A percentile compares a stretch with the other conserved stretches of the same genome.
These are phyloP conservation scores for Brassica nigra DNA, from an alignment of 345 rosid species.

Conservation along the genomic window DNA sequence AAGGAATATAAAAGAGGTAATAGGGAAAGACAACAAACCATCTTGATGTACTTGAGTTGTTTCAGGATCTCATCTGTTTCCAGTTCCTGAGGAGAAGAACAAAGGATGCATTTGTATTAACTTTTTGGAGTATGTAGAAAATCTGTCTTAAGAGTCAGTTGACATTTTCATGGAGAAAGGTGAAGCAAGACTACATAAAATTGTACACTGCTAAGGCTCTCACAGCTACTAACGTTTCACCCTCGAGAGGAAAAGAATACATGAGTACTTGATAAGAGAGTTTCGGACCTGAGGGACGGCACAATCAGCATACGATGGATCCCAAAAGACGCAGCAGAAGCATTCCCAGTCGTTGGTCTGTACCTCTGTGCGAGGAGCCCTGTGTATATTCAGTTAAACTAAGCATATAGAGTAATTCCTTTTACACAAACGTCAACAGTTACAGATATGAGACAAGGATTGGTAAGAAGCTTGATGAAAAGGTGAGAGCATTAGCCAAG, in stretches of 20 bases:
- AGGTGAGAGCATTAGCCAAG: conserved; percentile 17
- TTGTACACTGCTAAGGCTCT: conserved; percentile 4
- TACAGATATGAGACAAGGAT: conserved; percentile 13
- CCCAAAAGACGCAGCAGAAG: conserved; percentile 81
- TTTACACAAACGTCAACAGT: background rate
- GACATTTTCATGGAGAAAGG: conserved; percentile 8
- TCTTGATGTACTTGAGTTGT: conserved; percentile 73
- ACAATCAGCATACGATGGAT: conserved; percentile 87
- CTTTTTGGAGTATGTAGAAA: background rate
- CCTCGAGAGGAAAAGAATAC: background rate
- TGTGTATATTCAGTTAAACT: conserved; percentile 31
- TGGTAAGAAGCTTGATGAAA: conserved; percentile 7
- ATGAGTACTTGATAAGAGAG: background rate
- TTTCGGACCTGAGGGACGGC: conserved; percentile 80
- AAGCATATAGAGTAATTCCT: conserved; percentile 7
- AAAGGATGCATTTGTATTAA: conserved; percentile 14
- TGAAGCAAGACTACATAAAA: conserved; percentile 10
- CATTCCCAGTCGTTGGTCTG: conserved; percentile 96
- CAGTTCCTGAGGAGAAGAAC: conserved; percentile 63
- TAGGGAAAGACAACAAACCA: conserved; percentile 49
- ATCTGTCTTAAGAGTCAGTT: background rate
- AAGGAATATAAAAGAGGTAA: background rate
- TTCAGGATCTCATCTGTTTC: conserved; percentile 71
- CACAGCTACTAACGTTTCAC: conserved; percentile 9
- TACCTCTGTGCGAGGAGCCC: conserved; percentile 92